phyloP scores from a whole-genome alignment of 2,329 filamentous ascomycete species.

The Magnaporthiopsis poae region DNA sequence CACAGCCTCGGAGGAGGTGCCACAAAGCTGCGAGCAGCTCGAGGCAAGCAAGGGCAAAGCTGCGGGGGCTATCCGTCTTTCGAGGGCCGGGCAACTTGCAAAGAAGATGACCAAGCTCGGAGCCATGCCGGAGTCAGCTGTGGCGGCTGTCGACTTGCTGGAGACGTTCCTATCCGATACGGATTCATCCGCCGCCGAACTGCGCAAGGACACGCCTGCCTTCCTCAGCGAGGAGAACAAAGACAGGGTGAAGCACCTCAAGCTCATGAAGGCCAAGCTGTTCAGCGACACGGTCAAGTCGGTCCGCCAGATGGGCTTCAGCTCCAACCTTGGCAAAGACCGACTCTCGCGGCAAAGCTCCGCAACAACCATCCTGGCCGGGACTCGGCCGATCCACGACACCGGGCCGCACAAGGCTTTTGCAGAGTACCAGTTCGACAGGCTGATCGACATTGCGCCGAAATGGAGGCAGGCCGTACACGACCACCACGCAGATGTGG shows the following conservation, averaged over 20 bases:
- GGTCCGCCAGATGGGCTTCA: slow-evolving; percentile 80
- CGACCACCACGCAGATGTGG: slow-evolving; percentile 78
- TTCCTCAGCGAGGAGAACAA: slow-evolving; percentile 82
- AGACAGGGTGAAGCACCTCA: slow-evolving; percentile 73
- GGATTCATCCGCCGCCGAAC: slow-evolving; percentile 55
- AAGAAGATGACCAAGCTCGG: slow-evolving; percentile 46
- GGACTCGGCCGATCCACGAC: slow-evolving; percentile 23
- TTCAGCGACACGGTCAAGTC: slow-evolving; percentile 80
- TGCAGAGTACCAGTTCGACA: slow-evolving; percentile 67
- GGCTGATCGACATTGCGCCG: slow-evolving; percentile 63
- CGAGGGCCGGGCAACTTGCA: slow-evolving; percentile 59
- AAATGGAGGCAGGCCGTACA: slow-evolving; percentile 55
- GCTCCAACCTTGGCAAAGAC: slow-evolving; percentile 67
- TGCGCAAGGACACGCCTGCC: slow-evolving; percentile 74
- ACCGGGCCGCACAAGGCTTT: slow-evolving; percentile 21
- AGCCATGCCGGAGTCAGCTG: slow-evolving; percentile 36
- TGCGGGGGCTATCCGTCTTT: slow-evolving; percentile 50
- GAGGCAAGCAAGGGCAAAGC: slow-evolving; percentile 28
- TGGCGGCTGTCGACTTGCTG: slow-evolving; percentile 51
- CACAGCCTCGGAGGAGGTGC: slow-evolving; percentile 21
- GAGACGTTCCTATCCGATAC: slow-evolving; percentile 61
- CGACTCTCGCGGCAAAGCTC: slow-evolving; percentile 65
- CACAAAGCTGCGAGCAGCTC: slow-evolving; percentile 22
- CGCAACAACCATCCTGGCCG: slow-evolving; percentile 57
- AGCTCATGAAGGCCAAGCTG: slow-evolving; percentile 78